Percentiles rank a stretch among this genome's conserved stretches.
Conservation (phyloP, 345 rosid genomes). For the Brassica cretica region DNA sequence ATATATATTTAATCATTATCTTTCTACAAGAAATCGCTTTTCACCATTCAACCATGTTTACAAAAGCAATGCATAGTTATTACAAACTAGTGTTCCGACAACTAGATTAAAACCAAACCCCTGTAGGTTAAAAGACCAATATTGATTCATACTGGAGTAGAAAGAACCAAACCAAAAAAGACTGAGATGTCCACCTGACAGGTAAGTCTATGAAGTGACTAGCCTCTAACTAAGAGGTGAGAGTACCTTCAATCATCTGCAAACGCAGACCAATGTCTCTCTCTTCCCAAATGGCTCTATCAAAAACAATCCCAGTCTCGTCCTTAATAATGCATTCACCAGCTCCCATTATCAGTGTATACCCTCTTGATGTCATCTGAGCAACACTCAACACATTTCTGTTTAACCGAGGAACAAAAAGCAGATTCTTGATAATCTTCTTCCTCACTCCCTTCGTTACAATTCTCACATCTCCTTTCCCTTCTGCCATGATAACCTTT, state of each 20-base stretch:
- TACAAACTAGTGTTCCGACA: conserved; percentile 1
- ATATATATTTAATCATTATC: conserved; percentile 22
- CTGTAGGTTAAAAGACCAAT: neutral
- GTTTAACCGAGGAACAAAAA: conserved; percentile 16
- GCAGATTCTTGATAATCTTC: conserved; percentile 11
- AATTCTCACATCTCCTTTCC: conserved; percentile 20
- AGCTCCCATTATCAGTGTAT: neutral
- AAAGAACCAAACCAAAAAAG: neutral
- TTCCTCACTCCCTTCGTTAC: conserved; percentile 4
- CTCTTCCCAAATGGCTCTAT: neutral
- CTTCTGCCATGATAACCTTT: neutral
- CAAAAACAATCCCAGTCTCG: neutral
- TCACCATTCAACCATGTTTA: conserved; percentile 5
- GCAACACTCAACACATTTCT: conserved; percentile 18
- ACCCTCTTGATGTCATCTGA: conserved; percentile 5
- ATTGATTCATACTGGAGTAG: neutral
- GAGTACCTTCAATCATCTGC: neutral
- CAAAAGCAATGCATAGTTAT: neutral
- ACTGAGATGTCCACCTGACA: neutral
- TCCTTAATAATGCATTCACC: conserved; percentile 11
- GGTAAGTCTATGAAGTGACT: neutral
- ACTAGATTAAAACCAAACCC: conserved; percentile 1
- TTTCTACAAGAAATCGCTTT: neutral
- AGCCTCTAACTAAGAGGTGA: conserved; percentile 5
- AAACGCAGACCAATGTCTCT: conserved; percentile 26